Conservation (phyloP, 805 yeast genomes). For the Candida germanica region DNA sequence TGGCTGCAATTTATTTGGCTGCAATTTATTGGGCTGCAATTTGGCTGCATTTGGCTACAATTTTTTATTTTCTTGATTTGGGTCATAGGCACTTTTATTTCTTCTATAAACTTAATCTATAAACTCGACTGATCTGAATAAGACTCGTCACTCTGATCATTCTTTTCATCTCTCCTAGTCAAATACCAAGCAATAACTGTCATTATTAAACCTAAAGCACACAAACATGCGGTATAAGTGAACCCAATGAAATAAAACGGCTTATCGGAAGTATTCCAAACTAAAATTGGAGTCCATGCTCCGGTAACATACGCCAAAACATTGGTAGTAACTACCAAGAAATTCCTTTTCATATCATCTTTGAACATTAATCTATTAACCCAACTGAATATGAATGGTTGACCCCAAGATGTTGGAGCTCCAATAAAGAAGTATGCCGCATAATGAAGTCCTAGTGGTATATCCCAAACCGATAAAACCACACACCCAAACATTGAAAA, state of each 20-base stretch:
- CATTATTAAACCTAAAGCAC: constrained; percentile 27
- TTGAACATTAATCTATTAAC: constrained; percentile 44
- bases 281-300: constrained; percentile 39
- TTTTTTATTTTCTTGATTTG: no score
- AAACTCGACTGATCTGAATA: no score
- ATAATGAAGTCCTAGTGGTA: constrained; percentile 50
- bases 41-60: no score
- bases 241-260: constrained; percentile 34
- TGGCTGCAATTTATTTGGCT: no score
- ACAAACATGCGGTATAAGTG: constrained; percentile 30
- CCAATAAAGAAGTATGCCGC: constrained; percentile 46
- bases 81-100: no score
- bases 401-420: constrained; percentile 50
- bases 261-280: constrained; percentile 34
- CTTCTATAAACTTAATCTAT: no score
- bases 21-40: no score
- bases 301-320: constrained; percentile 37
- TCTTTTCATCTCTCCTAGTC: constrained; percentile 24
- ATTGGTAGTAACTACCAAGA: constrained; percentile 37
- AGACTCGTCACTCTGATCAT: no score
- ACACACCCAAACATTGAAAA: constrained; percentile 41
- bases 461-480: constrained; percentile 45
- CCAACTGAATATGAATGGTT: constrained; percentile 57
- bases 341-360: constrained; percentile 42
- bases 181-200: constrained; percentile 25